Evolutionary conservation across 1,284 basidiomycete species (phyloP).

Genomic region (Papiliotrema terrestris): DNA sequence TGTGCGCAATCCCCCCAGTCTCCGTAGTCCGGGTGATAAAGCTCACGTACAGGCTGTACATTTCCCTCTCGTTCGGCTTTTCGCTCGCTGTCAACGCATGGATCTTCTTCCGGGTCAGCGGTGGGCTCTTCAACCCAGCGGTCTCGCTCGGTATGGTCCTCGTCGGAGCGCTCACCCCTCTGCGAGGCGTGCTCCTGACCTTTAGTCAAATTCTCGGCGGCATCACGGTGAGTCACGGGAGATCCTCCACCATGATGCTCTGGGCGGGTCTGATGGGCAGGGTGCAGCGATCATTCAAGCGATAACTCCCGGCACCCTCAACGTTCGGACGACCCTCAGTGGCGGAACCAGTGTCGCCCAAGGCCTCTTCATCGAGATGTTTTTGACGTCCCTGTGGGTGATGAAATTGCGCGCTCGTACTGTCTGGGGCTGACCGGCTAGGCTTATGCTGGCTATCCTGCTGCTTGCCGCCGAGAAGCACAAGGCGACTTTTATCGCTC

Average conservation of each 20-base stretch:
- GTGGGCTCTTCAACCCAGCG: slow-evolving; percentile 51
- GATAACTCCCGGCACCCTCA: slow-evolving; percentile 43
- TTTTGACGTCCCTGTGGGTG: slow-evolving; percentile 49
- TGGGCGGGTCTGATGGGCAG: slow-evolving; percentile 1
- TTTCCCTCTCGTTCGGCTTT: slow-evolving; percentile 52
- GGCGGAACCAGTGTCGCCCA: slow-evolving; percentile 36
- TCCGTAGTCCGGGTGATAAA: neutral
- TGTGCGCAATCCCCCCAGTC: slow-evolving; percentile 17
- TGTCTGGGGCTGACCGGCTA: slow-evolving; percentile 7
- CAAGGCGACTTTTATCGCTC: slow-evolving; percentile 54
- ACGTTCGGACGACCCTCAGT: slow-evolving; percentile 46
- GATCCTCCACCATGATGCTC: neutral
- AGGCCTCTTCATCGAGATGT: slow-evolving; percentile 50
- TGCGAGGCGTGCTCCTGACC: slow-evolving; percentile 47
- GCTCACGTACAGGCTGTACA: slow-evolving; percentile 42
- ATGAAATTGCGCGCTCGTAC: neutral
- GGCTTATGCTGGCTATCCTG: slow-evolving; percentile 48
- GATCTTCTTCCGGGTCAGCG: slow-evolving; percentile 51
- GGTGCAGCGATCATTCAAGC: slow-evolving; percentile 48
- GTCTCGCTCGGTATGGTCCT: slow-evolving; percentile 50
- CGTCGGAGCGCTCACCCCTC: slow-evolving; percentile 48
- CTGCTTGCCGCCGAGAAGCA: slow-evolving; percentile 54
- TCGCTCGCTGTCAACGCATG: slow-evolving; percentile 49
- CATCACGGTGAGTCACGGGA: slow-evolving; percentile 47
- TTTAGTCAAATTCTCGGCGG: slow-evolving; percentile 51